Conservation (phyloP, 129 eudicot genomes). For the Flaveria brownii region DNA sequence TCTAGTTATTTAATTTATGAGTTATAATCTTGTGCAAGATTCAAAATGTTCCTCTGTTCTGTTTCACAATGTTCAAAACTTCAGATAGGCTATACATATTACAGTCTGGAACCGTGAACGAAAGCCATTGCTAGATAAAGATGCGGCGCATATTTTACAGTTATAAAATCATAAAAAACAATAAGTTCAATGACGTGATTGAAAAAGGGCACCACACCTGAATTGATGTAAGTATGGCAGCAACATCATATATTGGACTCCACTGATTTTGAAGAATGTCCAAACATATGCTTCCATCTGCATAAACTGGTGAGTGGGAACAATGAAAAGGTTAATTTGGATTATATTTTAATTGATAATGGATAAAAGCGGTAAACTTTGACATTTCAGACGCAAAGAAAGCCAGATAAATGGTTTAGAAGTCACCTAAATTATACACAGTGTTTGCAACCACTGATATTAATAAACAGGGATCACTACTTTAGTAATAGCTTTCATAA, state of each 20-base stretch:
- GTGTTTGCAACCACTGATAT: no score
- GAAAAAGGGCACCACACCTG: conserved; percentile 50
- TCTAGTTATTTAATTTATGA: neutral
- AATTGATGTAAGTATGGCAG: conserved; percentile 83
- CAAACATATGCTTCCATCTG: conserved; percentile 84
- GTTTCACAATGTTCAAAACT: no score
- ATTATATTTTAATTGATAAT: neutral
- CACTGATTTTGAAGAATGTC: conserved; percentile 88
- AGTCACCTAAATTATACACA: neutral
- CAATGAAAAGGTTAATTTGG: no score
- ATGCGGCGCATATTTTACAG: conserved; percentile 42
- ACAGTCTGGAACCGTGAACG: neutral
- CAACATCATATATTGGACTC: conserved; percentile 91
- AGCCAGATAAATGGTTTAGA: neutral
- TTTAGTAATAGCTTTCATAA: neutral
- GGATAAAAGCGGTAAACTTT: neutral
- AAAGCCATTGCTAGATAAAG: neutral
- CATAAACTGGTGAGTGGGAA: conserved; percentile 48
- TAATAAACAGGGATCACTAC: neutral
- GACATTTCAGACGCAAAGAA: neutral
- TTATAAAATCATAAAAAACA: conserved; percentile 26
- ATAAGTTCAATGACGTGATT: neutral
- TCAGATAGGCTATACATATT: no score
- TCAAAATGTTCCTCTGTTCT: no score
- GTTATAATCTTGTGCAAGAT: no score